These are phyloP conservation scores for Kwoniella newhampshirensis DNA, from an alignment of 768 basidiomycete genomes.

Conservation along the genomic window DNA sequence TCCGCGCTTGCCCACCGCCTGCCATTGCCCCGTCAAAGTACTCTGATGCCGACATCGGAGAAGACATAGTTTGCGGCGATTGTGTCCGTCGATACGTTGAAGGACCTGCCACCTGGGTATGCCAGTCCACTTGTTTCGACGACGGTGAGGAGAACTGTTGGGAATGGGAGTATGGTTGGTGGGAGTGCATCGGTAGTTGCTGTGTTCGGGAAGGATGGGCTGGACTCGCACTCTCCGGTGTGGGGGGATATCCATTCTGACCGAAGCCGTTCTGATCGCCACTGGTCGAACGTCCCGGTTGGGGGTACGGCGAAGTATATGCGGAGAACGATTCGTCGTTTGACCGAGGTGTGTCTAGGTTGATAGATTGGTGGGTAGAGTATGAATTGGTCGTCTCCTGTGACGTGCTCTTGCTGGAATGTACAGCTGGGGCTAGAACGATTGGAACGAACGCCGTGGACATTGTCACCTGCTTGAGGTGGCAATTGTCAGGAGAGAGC, in stretches of 20 bases:
- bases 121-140: slow-evolving; percentile 15
- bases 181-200: neutral
- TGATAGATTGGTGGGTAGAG: slow-evolving; percentile 4
- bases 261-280: neutral
- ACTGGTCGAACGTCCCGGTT: neutral
- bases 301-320: neutral
- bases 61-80: slow-evolving; percentile 7
- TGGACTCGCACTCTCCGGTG: neutral
- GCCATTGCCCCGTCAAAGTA: neutral
- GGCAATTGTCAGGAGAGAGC: neutral
- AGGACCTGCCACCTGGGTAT: slow-evolving; percentile 13
- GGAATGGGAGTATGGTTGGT: neutral
- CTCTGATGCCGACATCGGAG: neutral
- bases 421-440: slow-evolving; percentile 14
- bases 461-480: slow-evolving; percentile 4
- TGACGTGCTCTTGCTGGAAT: slow-evolving; percentile 7
- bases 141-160: neutral
- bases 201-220: neutral
- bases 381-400: neutral
- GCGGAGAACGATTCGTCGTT: neutral
- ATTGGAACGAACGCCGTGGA: slow-evolving; percentile 20
- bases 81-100: slow-evolving; percentile 8
- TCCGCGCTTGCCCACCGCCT: neutral
- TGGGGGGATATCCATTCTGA: neutral
- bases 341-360: neutral